Conservation (phyloP, 371 early-diverging fungal species). For the Mortierella sp. region DNA sequence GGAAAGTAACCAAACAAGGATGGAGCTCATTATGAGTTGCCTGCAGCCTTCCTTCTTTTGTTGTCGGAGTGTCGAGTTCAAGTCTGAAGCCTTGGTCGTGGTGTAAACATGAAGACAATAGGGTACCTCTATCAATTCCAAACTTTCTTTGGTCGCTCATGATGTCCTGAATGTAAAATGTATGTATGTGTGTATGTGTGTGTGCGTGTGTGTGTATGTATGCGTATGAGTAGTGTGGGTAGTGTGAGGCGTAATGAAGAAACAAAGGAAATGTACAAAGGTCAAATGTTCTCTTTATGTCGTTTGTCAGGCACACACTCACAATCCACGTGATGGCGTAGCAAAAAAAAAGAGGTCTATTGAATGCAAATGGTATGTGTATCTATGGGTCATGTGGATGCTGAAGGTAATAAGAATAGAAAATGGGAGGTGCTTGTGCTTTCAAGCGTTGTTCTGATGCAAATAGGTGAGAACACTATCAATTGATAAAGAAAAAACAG, state of each 20-base stretch:
- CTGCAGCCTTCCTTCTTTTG: not conserved
- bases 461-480: constrained; percentile 17
- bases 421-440: not conserved
- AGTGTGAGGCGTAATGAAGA: not conserved
- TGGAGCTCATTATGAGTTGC: not conserved
- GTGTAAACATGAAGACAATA: not conserved
- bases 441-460: constrained; percentile 18
- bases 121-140: constrained; percentile 57
- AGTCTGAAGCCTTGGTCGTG: not conserved
- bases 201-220: not conserved
- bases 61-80: not conserved
- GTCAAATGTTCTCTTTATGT: not conserved
- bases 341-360: not conserved
- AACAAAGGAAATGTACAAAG: not conserved
- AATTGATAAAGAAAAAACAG: not conserved
- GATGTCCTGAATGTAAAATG: not conserved
- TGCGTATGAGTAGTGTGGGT: too few species aligned
- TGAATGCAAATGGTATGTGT: not conserved
- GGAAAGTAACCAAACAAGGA: not conserved
- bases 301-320: constrained; percentile 7
- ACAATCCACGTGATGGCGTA: not conserved
- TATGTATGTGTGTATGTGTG: not conserved
- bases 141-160: constrained; percentile 48
- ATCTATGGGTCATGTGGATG: constrained; percentile 3
- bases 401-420: not conserved